phyloP scores from a whole-genome alignment of 2,329 filamentous ascomycete genomes.

The Alternaria tenuissima region DNA sequence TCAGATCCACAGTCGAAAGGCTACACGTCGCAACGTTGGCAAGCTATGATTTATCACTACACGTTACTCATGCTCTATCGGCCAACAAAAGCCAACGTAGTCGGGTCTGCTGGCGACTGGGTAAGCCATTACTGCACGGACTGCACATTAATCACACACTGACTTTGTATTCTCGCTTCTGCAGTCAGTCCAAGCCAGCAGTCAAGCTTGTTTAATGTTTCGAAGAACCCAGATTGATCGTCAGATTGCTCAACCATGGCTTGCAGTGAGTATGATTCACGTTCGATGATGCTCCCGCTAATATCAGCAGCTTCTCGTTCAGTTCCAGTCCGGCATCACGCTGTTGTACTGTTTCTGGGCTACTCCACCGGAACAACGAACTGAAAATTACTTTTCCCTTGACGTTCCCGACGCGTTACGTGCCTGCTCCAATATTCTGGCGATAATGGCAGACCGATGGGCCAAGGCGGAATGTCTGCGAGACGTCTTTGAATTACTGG shows the following conservation, averaged over 20 bases:
- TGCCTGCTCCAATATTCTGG: constrained; percentile 49
- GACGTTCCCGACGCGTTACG: constrained; percentile 47
- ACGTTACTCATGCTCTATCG: constrained; percentile 29
- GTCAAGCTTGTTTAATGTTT: constrained; percentile 30
- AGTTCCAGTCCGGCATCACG: constrained; percentile 49
- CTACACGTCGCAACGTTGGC: constrained; percentile 30
- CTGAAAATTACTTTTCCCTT: constrained; percentile 35
- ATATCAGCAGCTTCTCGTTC: constrained; percentile 22
- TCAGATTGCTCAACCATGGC: constrained; percentile 31
- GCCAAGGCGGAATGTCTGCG: constrained; percentile 46
- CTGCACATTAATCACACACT: not conserved
- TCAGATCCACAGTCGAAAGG: constrained; percentile 30
- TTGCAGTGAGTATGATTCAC: constrained; percentile 18
- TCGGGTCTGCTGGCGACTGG: constrained; percentile 29
- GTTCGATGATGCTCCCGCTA: not conserved
- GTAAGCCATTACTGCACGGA: not conserved
- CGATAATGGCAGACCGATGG: constrained; percentile 51
- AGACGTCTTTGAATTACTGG: constrained; percentile 49
- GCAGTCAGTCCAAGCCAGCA: constrained; percentile 28
- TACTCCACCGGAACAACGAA: constrained; percentile 41
- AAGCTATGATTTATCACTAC: constrained; percentile 33
- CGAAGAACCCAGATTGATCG: constrained; percentile 30
- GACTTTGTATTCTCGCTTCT: not conserved
- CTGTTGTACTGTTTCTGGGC: constrained; percentile 51
- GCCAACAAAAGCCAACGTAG: constrained; percentile 24